Base-by-base conservation (phyloP, 805 yeast genomes). In the Starmerella vaccinii region DNA sequence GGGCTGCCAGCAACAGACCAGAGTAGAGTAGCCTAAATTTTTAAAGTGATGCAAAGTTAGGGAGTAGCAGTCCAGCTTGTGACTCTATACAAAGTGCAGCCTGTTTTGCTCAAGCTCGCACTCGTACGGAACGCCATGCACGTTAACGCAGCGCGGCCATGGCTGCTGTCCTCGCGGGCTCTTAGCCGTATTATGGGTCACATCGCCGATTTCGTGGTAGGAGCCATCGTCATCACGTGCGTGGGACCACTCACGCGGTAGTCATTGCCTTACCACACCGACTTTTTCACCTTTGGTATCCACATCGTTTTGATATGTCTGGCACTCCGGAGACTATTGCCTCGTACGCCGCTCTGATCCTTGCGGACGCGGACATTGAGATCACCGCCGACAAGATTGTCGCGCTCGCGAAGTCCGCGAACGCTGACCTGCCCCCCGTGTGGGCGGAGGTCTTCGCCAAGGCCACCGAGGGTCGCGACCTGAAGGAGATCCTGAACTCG, bases 281-380 rank as follows among this genome's bases (percentile, higher is more conserved):
- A 41, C 34, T 41, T 41, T 41, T 41, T 41, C 45, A 41, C 34
- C 45, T 41, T 27, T 41, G 34, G 24, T 12, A 26, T 16, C 34
- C 37, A 35, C 34, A 37, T 49, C 40, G 29, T 41, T 47, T 48
- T 47, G 71, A 64, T 71, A 86, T 86, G 95, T 84, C 95, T 73
- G 46, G 30, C 15, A 68, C 78, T 67, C 59, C 67, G 56, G 95
- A 87, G 79, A 81, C 94, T 69, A 78, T 88, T 70, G 84, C 85
- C 69, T 84, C 95, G 65, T 86, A 85, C 84, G 95, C 95, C 72
- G 88, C 95, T 65, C 80, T 86, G 71, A 85, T 86, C 76, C 79
- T 87, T 72, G 92, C 95, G 63, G 95, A 86, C 71, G 84, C 95
- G 68, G 94, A 84, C 66, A 74, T 84, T 67, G 94, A 84, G 74